A percentile compares a stretch with the other conserved stretches of the same genome.
Conservation (phyloP, 129 eudicot species). For the Heracleum sosnowskyi region DNA sequence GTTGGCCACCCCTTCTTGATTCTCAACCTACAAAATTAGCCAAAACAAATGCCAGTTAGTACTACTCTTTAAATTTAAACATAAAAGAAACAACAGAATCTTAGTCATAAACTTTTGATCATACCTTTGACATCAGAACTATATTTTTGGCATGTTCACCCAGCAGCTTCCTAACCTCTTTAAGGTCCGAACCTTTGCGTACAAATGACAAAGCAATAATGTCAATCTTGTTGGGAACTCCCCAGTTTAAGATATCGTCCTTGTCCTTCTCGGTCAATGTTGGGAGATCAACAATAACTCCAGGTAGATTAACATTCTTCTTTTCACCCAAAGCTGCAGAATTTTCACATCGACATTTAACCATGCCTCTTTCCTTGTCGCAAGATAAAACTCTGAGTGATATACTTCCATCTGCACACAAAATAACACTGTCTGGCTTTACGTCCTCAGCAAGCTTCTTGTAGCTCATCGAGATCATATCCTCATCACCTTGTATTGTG, state of each 20-base stretch:
- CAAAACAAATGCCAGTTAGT: not conserved
- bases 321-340: constrained; percentile 51
- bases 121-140: constrained; percentile 75
- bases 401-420: constrained; percentile 54
- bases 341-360: constrained; percentile 51
- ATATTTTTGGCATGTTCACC: constrained; percentile 54
- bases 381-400: constrained; percentile 42
- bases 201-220: constrained; percentile 73
- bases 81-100: not conserved
- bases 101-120: not conserved
- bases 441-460: constrained; percentile 54
- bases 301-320: constrained; percentile 57
- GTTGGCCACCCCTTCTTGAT: constrained; percentile 71
- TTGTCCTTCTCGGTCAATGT: constrained; percentile 67
- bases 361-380: constrained; percentile 39
- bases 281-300: constrained; percentile 62
- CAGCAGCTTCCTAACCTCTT: constrained; percentile 56
- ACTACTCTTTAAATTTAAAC: not conserved
- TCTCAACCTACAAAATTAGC: constrained; percentile 43
- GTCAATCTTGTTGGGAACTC: constrained; percentile 67
- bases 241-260: constrained; percentile 67
- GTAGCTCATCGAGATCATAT: constrained; percentile 53
- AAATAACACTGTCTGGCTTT: constrained; percentile 35
- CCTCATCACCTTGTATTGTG: constrained; percentile 36
- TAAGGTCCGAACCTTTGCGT: constrained; percentile 68